These are phyloP conservation scores for Neofusicoccum umdonicola DNA, from an alignment of 2,329 filamentous ascomycete species.

Conservation along the genomic window DNA sequence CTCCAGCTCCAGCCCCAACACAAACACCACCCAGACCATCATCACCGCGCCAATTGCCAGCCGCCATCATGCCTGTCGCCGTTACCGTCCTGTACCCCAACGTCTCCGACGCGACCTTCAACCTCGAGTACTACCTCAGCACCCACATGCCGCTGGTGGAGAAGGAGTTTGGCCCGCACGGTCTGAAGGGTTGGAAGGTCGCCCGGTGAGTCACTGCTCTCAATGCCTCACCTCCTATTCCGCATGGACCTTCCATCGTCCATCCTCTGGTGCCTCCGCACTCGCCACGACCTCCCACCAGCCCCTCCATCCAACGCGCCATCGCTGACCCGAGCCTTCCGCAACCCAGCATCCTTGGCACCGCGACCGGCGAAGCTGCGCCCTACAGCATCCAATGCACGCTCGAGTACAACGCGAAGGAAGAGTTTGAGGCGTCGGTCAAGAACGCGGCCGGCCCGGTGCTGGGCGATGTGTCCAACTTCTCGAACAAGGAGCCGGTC, in stretches of 20 bases:
- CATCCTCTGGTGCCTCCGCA: too few relatives aligned
- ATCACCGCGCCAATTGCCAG: not conserved
- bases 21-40: too few relatives aligned
- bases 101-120: conserved; percentile 31
- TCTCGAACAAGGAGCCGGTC: conserved; percentile 33
- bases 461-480: conserved; percentile 35
- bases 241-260: too few relatives aligned
- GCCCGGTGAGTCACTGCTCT: not conserved
- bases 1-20: not conserved
- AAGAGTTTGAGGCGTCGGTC: conserved; percentile 29
- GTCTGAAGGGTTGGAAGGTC: conserved; percentile 28
- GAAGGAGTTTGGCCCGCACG: conserved; percentile 29
- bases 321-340: not conserved
- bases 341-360: conserved; percentile 24
- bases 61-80: conserved; percentile 22
- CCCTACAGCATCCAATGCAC: conserved; percentile 34
- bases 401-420: conserved; percentile 30
- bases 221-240: too few relatives aligned
- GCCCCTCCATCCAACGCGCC: not conserved
- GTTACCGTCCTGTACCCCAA: conserved; percentile 21
- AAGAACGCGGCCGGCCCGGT: conserved; percentile 24
- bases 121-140: conserved; percentile 40
- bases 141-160: conserved; percentile 39
- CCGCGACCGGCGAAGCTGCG: conserved; percentile 22
- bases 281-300: too few relatives aligned